Conservation (phyloP, 2,329 filamentous ascomycete species). For the Talaromyces sp. region DNA sequence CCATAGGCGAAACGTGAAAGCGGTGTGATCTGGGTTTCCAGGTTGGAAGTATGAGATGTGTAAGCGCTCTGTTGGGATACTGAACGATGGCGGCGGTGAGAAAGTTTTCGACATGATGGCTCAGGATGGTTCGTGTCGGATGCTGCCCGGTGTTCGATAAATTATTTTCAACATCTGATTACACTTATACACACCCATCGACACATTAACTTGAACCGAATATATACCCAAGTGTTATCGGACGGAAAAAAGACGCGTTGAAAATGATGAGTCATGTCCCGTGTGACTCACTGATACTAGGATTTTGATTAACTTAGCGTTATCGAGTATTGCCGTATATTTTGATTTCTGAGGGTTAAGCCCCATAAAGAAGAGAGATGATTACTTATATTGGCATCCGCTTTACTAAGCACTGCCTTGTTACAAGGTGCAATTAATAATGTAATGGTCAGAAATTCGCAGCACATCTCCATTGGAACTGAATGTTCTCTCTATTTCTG, state of each 20-base stretch:
- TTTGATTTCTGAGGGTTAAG: not conserved
- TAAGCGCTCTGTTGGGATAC: conserved; percentile 16
- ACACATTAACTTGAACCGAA: not conserved
- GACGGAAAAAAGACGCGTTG: not conserved
- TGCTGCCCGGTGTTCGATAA: no score
- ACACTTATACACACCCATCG: no score
- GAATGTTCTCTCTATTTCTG: not conserved
- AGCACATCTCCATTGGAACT: not conserved
- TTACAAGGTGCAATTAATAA: not conserved
- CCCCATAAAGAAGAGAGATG: not conserved
- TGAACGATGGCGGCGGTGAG: conserved; percentile 11
- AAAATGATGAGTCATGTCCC: not conserved
- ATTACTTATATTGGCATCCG: not conserved
- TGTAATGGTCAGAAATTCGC: not conserved
- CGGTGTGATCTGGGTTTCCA: conserved; percentile 8
- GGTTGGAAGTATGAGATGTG: conserved; percentile 17
- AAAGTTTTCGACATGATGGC: conserved; percentile 3
- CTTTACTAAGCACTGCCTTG: not conserved
- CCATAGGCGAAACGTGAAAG: conserved; percentile 14
- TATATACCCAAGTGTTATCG: not conserved
- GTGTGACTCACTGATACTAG: not conserved
- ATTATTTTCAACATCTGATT: not conserved
- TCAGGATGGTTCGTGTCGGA: not conserved
- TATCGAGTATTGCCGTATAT: not conserved
- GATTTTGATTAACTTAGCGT: not conserved